A percentile compares a stretch with the other conserved stretches of the same genome.
These are phyloP conservation scores for Chlamydomonas asymmetrica DNA, from an alignment of 139 green algal species.

Conservation along the genomic window DNA sequence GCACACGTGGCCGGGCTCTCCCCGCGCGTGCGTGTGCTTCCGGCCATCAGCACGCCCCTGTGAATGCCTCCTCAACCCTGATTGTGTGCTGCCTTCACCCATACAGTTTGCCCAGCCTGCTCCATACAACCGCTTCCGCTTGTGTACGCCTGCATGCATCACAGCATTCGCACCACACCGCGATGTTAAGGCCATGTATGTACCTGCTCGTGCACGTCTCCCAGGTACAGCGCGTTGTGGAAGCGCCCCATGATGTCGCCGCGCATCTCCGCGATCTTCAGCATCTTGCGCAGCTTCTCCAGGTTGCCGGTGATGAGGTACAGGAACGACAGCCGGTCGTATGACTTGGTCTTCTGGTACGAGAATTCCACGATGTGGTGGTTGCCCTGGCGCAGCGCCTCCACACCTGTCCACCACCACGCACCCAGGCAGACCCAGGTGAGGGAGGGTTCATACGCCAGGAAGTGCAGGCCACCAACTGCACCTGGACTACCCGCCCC, in stretches of 20 bases:
- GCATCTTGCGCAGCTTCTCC: constrained; percentile 83
- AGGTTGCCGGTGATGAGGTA: constrained; percentile 97
- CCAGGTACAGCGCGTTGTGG: constrained; percentile 97
- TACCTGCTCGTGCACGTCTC: constrained; percentile 84
- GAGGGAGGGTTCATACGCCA: too few species aligned
- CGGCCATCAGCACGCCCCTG: too few species aligned
- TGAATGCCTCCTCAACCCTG: too few species aligned
- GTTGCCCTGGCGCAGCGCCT: constrained; percentile 87
- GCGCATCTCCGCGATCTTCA: constrained; percentile 97
- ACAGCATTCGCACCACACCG: not conserved
- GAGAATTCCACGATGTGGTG: constrained; percentile 97
- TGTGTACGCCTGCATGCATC: not conserved
- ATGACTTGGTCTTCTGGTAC: constrained; percentile 99
- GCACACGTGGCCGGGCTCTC: too few species aligned
- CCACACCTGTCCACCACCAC: constrained; percentile 49
- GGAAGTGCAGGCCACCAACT: too few species aligned
- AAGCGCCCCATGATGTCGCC: constrained; percentile 93
- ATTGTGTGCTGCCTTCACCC: too few species aligned
- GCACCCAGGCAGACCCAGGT: too few species aligned
- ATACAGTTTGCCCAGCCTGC: too few species aligned
- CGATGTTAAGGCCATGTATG: not conserved
- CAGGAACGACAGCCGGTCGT: constrained; percentile 97
- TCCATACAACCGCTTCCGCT: too few species aligned
- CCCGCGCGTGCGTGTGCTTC: too few species aligned
- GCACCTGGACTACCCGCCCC: too few species aligned